Evolutionary conservation across 495 filamentous ascomycete genomes (phyloP), one percentile per base, ranked within the genome.

Genomic region (Oidiodendron maius): DNA sequence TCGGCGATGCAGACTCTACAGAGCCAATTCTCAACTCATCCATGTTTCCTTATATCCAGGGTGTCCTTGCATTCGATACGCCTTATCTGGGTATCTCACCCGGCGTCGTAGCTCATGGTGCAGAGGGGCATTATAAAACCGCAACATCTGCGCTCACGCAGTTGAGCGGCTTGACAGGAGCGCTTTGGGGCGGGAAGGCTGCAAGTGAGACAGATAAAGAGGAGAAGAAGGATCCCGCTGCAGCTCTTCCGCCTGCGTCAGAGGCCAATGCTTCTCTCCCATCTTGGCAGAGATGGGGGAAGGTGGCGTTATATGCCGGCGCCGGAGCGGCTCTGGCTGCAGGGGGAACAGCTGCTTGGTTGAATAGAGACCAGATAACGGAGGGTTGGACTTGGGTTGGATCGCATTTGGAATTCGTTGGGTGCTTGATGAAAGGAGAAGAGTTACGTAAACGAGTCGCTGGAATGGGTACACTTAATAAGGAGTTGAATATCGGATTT

Each of bases 361-460:
- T 87, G 32, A 87, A 91, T 55, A 75, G 86, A 13, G 86, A 95
- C 9, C 79, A 86, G 30, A 73, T 98, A 28, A 76, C 72, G 0
- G 71, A 81, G 17, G 82, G 72, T 5, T 59, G 52, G 53, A 17
- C 50, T 13, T 98, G 90, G 91, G 86, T 86, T 13, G 81, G 83
- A 9, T 89, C 85, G 13, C 94, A 98, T 68, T 80, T 98, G n/a
- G 89, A 91, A 61, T 98, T 98, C 56, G 84, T 97, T 2, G 90
- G 91, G 1, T 91, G 87, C 59, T 75, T 98, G 3, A 82, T 84
- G 50, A 80, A 88, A 18, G 77, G 75, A 8, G 80, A 86, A 45
- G 91, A 96, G 53, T 65, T 97, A 25, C 76, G 79, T 36, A 71
- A 74, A 50, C 78, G 93, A 4, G 69, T 94, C 18, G 62, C 61